Evolutionary conservation across 2,329 filamentous ascomycete species (phyloP).

Genomic region (Ceratocystis huliohia): DNA sequence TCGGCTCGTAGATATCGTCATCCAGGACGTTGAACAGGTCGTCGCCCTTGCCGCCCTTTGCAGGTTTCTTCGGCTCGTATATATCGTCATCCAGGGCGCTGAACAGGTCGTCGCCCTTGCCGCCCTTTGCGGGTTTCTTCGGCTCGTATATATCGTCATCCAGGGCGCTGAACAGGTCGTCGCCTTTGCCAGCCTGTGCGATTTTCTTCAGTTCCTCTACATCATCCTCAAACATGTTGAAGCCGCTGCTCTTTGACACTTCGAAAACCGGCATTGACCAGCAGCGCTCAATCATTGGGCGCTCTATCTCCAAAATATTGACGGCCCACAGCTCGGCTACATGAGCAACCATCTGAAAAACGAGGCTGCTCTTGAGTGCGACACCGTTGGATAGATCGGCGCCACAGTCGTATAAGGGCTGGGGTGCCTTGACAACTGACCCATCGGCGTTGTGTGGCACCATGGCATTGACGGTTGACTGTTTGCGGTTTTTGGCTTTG

Average conservation of each 20-base stretch:
- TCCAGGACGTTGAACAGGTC: neutral
- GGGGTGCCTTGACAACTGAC: neutral
- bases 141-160: neutral
- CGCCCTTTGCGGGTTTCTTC: too few species aligned
- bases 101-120: neutral
- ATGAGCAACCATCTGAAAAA: slow-evolving; percentile 25
- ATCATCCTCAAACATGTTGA: neutral
- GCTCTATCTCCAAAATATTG: slow-evolving; percentile 23
- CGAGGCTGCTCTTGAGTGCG: slow-evolving; percentile 24
- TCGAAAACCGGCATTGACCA: neutral
- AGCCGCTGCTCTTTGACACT: neutral
- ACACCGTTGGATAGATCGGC: slow-evolving; percentile 22
- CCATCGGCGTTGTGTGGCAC: neutral
- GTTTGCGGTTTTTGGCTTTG: neutral
- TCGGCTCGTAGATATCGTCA: neutral
- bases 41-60: neutral
- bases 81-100: neutral
- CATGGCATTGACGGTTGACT: too few species aligned
- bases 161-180: neutral
- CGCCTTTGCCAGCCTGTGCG: too few species aligned
- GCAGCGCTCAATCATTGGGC: slow-evolving; percentile 20
- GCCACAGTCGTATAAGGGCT: slow-evolving; percentile 19
- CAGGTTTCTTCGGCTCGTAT: too few species aligned
- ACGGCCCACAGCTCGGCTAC: slow-evolving; percentile 25
- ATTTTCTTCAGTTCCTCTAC: too few species aligned